Evolutionary conservation across 2,329 filamentous ascomycete species (phyloP).

Genomic region (Arthrobotrys pseudoclavata): DNA sequence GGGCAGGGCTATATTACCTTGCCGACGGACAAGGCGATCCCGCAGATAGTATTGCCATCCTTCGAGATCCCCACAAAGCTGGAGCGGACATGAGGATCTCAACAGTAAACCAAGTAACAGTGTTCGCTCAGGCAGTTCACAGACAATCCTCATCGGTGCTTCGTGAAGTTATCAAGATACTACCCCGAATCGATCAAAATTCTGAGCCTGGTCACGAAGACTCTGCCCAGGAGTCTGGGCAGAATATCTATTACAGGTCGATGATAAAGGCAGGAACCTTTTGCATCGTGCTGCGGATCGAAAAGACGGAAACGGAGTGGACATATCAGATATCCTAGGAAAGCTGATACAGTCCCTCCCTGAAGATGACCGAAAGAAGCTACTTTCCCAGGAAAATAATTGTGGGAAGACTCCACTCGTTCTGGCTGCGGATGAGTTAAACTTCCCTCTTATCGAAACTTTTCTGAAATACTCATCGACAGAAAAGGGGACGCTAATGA

Average conservation of each 20-base stretch:
- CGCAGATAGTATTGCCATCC: not conserved
- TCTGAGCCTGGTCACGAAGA: not conserved
- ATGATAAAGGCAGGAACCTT: not conserved
- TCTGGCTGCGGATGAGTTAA: not conserved
- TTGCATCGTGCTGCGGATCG: not conserved
- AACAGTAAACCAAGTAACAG: not conserved
- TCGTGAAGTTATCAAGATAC: constrained; percentile 4
- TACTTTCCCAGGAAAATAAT: not conserved
- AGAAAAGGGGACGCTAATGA: not conserved
- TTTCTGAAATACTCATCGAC: not conserved
- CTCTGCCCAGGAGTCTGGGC: not conserved
- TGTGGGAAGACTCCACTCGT: not conserved
- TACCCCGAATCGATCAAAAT: not conserved
- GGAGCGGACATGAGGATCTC: constrained; percentile 1
- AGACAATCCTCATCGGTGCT: not conserved
- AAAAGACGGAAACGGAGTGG: not conserved
- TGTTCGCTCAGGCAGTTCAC: constrained; percentile 1
- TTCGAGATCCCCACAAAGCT: not conserved
- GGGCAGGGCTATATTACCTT: not conserved
- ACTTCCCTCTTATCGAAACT: constrained; percentile 2
- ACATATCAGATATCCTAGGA: not conserved
- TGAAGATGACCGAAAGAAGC: not conserved
- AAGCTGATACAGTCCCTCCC: not conserved
- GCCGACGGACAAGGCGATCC: not conserved
- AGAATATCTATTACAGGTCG: not conserved